Evolutionary conservation across 2,329 filamentous ascomycete genomes (phyloP), one percentile per base, ranked within the genome.

Genomic region (Pseudocercospora crystallina): DNA sequence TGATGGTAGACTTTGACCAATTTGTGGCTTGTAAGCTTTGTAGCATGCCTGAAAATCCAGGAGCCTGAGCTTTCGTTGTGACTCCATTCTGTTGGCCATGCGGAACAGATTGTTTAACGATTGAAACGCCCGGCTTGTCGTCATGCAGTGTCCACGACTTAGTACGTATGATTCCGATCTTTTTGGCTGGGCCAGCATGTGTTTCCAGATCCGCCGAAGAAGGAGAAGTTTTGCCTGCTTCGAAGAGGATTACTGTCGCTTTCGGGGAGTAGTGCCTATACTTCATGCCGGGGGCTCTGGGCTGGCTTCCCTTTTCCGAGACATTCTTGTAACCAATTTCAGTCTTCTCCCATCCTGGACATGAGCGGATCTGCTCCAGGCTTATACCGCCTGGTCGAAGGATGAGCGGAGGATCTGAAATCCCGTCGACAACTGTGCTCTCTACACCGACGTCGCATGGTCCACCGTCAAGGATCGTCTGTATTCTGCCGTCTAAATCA

Each of bases 221-320:
- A 4, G 54, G 60, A 57, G 15, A 71, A 56, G 26, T 67, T 59
- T 1, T 60, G 2, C 73, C 76, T 29, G 80, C 72, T 67, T 96
- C 89, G 66, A 90, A 95, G 8, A 67, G 47, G 12, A 67, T 49
- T 13, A 99, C 91, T 39, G 80, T 83, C 1, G 94, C 95, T 69
- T 85, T 89, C 1, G 94, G 94, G 37, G 91, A 95, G 66, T 99
- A 99, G 69, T 99, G 94, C 67, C 94, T 89, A 69, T 99, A 99
- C 72, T 99, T 99, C 94, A 99, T 99, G 1, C 94, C 94, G 0
- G 94, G 94, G 1, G 94, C 94, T 49, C 89, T 80, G 0, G 94
- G 94, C 8, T 70, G 74, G 43, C 80, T 82, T 5, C 81, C 85
- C 36, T 54, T 77, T 62, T 89, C 82, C 12, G 83, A 82, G 50